A percentile compares a stretch with the other conserved stretches of the same genome.
Evolutionary conservation across 306 rosid species (phyloP).

Genomic region (Malus sylvestris): DNA sequence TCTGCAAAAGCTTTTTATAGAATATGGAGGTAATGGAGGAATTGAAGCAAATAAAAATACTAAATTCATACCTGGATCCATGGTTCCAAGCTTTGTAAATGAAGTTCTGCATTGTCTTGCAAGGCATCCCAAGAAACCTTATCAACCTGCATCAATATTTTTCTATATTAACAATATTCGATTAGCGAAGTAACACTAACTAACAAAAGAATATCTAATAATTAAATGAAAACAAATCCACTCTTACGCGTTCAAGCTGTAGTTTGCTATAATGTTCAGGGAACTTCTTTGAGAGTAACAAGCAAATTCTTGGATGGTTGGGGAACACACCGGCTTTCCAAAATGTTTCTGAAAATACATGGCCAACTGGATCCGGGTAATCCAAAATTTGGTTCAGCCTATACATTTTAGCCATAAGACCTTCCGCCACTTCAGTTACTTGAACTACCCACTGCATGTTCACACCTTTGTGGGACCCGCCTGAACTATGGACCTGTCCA

Average conservation of each 20-base stretch:
- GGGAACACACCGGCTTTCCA: constrained; percentile 95
- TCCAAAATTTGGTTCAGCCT: constrained; percentile 92
- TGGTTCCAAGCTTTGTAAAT: constrained; percentile 85
- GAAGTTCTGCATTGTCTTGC: constrained; percentile 86
- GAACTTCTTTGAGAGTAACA: constrained; percentile 87
- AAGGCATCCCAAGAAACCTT: constrained; percentile 81
- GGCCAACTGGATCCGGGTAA: constrained; percentile 84
- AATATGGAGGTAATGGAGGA: constrained; percentile 1
- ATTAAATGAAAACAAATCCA: constrained; percentile 13
- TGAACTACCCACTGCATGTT: constrained; percentile 91
- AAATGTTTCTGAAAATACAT: constrained; percentile 72
- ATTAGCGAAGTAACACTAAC: constrained; percentile 4
- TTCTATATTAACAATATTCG: constrained; percentile 19
- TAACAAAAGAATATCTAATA: constrained; percentile 22
- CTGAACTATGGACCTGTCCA: constrained; percentile 53
- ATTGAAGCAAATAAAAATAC: constrained; percentile 4
- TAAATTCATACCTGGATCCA: constrained; percentile 79
- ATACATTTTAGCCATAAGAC: constrained; percentile 97
- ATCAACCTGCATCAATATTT: constrained; percentile 67
- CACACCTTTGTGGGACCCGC: constrained; percentile 62
- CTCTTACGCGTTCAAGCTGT: constrained; percentile 96
- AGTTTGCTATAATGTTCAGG: constrained; percentile 92
- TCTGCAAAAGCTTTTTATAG: neutral
- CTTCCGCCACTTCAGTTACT: constrained; percentile 86
- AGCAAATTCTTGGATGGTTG: constrained; percentile 71